Evolutionary conservation across 164 flowering plant genomes (phyloP), one percentile per base, ranked within the genome.

Genomic region (Chimonanthus salicifolius): DNA sequence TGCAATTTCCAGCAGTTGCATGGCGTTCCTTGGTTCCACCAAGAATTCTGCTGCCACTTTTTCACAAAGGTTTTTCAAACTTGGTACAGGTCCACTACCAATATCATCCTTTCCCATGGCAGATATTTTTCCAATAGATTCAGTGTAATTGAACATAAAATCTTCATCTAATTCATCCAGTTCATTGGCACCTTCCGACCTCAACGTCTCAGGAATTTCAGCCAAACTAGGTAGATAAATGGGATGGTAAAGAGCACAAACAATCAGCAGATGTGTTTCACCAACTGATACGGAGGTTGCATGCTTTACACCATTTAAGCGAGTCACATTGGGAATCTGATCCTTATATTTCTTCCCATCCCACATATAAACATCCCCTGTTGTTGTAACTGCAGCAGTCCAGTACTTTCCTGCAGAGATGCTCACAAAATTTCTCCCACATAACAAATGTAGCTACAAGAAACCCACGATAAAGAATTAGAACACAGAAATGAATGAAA

Each of bases 331-430:
- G 45, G 94, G 97, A 64, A 89, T 85, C 75, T 87, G 86, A 72
- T 83, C 88, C 79, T 86, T 90, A 16, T 72, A 81, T 73, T 86
- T 86, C 84, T 94, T 96, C 67, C 91, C 94, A 82, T 94, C 99
- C 97, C 95, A 92, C 92, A 83, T 87, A 78, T 87, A 94, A 74
- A 91, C 84, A 85, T 94, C 92, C 75, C 99, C 99, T 20, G 94
- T 87, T 48, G 83, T 71, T 69, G 97, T 84, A 77, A 86, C 98
- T n/a, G 87, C 96, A 77, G 97, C 86, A 78, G 88, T 81, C 99
- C 99, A 96, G 81, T 88, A 89, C 85, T 94, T 96, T 18, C 99
- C 99, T 0, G 95, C 97, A 74, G 98, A 89, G 20, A 96, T 82
- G 77, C 91, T 87, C 44, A 86, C 91, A 54, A 94, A 62, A 71